These are phyloP conservation scores for Cinchona pubescens DNA, from an alignment of 257 asterid genomes.

Conservation along the genomic window DNA sequence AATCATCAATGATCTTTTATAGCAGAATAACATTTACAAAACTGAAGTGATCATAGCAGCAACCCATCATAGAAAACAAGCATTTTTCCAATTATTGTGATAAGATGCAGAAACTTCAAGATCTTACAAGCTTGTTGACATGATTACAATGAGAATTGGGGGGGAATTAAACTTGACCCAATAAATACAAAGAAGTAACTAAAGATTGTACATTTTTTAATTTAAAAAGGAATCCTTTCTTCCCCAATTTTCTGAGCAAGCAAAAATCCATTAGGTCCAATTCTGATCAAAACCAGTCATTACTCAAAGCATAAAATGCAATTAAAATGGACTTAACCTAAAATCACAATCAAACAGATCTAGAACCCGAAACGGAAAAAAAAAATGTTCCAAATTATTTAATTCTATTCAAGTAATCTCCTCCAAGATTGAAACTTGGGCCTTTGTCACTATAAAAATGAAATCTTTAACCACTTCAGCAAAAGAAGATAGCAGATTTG, in stretches of 20 bases:
- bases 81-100: background rate
- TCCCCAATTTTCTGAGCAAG: background rate
- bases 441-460: background rate
- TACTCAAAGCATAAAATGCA: background rate
- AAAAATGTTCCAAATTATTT: background rate
- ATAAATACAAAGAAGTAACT: background rate
- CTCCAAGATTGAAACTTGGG: background rate
- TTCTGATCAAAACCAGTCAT: background rate
- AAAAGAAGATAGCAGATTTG: background rate
- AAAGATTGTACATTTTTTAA: background rate
- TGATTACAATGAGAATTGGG: background rate
- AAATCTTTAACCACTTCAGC: background rate
- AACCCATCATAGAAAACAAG: background rate
- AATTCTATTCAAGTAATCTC: background rate
- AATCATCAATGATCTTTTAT: background rate
- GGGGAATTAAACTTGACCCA: background rate
- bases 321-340: background rate
- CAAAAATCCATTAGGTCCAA: background rate
- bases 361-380: background rate
- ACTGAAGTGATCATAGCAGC: background rate
- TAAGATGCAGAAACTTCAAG: background rate
- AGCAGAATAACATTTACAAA: too few species aligned
- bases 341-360: background rate
- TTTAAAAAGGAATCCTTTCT: background rate
- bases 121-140: background rate